Base-by-base conservation (phyloP, 2,329 filamentous ascomycete species). In the Orbilia ellipsospora region DNA sequence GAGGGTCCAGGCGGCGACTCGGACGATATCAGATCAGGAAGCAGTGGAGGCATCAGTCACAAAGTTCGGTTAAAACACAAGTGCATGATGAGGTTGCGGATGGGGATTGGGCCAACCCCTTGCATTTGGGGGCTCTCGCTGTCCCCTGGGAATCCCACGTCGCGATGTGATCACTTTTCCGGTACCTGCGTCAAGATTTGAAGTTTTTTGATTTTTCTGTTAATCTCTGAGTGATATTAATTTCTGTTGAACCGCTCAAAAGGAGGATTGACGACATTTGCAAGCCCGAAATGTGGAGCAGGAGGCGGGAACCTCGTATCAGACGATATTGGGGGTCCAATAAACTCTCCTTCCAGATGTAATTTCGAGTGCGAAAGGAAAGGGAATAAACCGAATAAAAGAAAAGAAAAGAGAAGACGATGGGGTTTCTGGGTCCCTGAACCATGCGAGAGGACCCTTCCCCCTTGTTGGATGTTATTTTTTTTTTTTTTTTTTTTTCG, bases 101-200 rank as follows among this genome's bases (percentile, higher is more conserved):
- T 70, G 66, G 66, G 40, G 57, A 62, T 63, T 63, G 51, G 57
- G 66, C 66, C 57, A 50, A 28, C 50, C 15, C 16, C 66, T 36
- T 36, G 31, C 31, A 36, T 36, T 23, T 63, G 60, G 1, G 57
- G 4, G 7, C 42, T 50, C 57, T 61, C 57, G 48, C 42, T 50
- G 57, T 63, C 48, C 45, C 48, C 31, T 63, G 66, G 56, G 31
- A 36, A 63, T 63, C 61, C 56, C 31, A 36, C 31, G 31, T 36
- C 31, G 56, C 51, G 69, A 63, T 68, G 70, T 74, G 70, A 74
- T 59, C 67, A 52, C 23, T 66, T 74, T 63, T 63, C 62, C 70
- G 70, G 70, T 74, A 74, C 70, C 70, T 74, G 70, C 70, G 70
- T 74, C 70, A 70, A 51, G 66, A 63, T 57, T n/a, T n/a, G 57